Percentiles rank a stretch among this genome's conserved stretches.
Conservation (phyloP, 176 grass and related monocot genomes). For the Oryza officinalis region DNA sequence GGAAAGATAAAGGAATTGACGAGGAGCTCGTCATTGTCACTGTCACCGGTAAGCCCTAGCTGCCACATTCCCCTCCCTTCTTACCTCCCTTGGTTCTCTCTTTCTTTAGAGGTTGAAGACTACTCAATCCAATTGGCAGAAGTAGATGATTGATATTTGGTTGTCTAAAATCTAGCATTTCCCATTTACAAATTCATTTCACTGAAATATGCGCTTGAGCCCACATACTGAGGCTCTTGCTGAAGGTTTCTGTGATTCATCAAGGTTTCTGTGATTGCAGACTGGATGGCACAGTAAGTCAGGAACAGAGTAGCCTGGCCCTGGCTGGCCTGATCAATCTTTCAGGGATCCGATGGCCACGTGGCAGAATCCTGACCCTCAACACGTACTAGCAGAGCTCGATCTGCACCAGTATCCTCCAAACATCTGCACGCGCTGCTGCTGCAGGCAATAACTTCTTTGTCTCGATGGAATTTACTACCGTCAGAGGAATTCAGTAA, state of each 20-base stretch:
- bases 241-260: not conserved
- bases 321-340: not conserved
- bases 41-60: too few relatives aligned
- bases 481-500: not conserved
- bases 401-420: not conserved
- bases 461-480: not conserved
- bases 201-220: too few relatives aligned
- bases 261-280: not conserved
- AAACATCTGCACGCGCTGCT: not conserved
- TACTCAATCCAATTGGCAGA: too few relatives aligned
- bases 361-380: slow-evolving; percentile 1
- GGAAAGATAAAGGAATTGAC: too few relatives aligned
- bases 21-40: too few relatives aligned
- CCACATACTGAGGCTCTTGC: not conserved
- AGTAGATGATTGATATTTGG: too few relatives aligned
- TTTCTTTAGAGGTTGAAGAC: too few relatives aligned
- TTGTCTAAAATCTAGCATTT: too few relatives aligned
- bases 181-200: too few relatives aligned
- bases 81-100: too few relatives aligned
- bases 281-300: not conserved
- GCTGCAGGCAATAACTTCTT: not conserved
- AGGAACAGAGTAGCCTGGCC: not conserved
- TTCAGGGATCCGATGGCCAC: not conserved
- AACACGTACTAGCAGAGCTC: not conserved
- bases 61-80: too few relatives aligned